These are phyloP conservation scores for Suillus luteus DNA, from an alignment of 768 basidiomycete species.

Conservation along the genomic window DNA sequence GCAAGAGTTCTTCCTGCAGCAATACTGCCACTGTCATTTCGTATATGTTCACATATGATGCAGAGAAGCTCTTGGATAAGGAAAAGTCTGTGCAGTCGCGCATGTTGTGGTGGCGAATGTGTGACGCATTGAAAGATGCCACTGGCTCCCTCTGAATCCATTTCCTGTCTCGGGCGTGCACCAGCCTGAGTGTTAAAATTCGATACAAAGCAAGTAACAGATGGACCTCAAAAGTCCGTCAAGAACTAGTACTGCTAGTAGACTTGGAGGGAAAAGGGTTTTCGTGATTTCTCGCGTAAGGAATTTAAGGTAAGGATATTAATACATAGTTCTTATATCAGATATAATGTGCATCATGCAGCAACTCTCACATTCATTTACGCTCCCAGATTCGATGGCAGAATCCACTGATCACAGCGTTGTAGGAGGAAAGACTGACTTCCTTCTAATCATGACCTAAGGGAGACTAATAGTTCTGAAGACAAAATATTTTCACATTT, in stretches of 20 bases:
- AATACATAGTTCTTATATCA: not conserved
- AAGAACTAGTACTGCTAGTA: not conserved
- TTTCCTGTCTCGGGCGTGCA: not conserved
- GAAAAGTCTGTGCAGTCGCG: conserved; percentile 13
- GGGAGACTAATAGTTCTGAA: not conserved
- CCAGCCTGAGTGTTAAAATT: not conserved
- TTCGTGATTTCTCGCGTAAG: not conserved
- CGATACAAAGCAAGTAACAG: not conserved
- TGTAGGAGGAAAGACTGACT: not conserved
- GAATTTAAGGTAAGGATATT: not conserved
- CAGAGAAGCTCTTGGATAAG: conserved; percentile 11
- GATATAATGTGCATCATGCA: not conserved
- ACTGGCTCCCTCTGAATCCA: not conserved
- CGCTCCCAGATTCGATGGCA: not conserved
- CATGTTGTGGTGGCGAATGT: not conserved
- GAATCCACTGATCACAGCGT: not conserved
- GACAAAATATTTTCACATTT: not conserved
- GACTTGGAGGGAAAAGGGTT: not conserved
- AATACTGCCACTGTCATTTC: not conserved
- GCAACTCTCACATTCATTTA: not conserved
- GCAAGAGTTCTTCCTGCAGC: conserved; percentile 12
- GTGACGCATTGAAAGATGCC: not conserved
- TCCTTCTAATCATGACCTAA: not conserved
- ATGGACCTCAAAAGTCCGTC: not conserved
- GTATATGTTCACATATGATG: conserved; percentile 8